Percentiles rank a stretch among this genome's conserved stretches.
Evolutionary conservation across 768 basidiomycete genomes (phyloP).

Genomic region (Trametes coccinea): DNA sequence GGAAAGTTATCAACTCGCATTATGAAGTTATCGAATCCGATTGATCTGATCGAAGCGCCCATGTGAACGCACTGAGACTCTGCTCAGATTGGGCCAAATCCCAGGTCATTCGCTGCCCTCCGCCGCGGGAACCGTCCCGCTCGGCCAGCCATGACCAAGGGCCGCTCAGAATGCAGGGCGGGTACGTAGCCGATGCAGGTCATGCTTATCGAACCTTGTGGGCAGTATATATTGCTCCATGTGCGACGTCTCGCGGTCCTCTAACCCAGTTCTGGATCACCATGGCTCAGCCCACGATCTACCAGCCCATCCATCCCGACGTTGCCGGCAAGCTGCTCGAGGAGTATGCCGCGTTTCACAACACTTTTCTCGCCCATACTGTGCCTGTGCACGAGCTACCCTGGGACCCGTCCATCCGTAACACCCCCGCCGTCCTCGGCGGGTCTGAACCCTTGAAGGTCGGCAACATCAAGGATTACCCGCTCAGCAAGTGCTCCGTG

Average conservation of each 20-base stretch:
- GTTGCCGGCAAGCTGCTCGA: constrained; percentile 60
- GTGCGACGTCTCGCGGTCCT: not conserved
- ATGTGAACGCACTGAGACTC: not conserved
- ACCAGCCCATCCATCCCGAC: constrained; percentile 63
- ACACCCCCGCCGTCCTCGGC: constrained; percentile 54
- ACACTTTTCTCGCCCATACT: constrained; percentile 45
- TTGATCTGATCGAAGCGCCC: constrained; percentile 20
- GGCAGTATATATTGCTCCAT: not conserved
- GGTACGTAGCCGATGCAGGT: not conserved
- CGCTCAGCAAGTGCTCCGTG: constrained; percentile 52
- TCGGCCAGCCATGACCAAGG: not conserved
- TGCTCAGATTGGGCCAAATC: not conserved
- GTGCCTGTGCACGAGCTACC: constrained; percentile 55
- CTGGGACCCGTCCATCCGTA: constrained; percentile 61
- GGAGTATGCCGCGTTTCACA: constrained; percentile 67
- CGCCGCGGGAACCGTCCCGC: not conserved
- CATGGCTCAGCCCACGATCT: constrained; percentile 23
- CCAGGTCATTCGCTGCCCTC: not conserved
- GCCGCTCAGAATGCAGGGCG: not conserved
- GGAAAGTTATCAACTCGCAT: not conserved
- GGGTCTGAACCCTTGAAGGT: constrained; percentile 57
- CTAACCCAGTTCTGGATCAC: not conserved
- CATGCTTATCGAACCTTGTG: constrained; percentile 12
- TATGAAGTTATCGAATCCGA: constrained; percentile 20
- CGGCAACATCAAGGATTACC: constrained; percentile 53